Percentiles rank a stretch among this genome's conserved stretches.
These are phyloP conservation scores for Agrocybe pediades DNA, from an alignment of 768 basidiomycete species.

Conservation along the genomic window DNA sequence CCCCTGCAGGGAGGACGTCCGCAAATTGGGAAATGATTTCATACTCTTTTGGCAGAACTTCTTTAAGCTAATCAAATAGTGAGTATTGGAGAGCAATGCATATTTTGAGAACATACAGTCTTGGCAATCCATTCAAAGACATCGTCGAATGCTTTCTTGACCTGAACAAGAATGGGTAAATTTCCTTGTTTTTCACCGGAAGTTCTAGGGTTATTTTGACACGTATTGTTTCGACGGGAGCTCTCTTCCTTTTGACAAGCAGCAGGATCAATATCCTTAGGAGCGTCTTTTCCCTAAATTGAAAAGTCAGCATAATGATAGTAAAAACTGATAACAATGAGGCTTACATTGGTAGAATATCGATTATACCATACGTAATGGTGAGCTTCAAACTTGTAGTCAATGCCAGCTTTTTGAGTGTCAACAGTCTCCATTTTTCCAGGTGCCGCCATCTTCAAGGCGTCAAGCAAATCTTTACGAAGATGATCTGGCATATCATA, in stretches of 20 bases:
- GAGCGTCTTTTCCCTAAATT: neutral
- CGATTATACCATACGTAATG: conserved; percentile 13
- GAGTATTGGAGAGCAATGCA: neutral
- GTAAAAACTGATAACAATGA: too few species aligned
- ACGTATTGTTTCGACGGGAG: neutral
- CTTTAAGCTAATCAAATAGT: conserved; percentile 14
- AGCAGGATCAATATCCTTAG: neutral
- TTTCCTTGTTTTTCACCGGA: neutral
- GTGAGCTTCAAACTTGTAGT: neutral
- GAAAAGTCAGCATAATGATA: too few species aligned
- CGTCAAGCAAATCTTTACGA: neutral
- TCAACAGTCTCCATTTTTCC: neutral
- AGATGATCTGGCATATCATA: neutral
- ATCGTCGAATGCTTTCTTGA: neutral
- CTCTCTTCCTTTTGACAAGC: neutral
- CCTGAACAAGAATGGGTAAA: neutral
- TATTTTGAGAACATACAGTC: neutral
- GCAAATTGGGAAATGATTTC: conserved; percentile 14
- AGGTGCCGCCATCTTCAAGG: neutral
- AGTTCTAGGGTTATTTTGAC: neutral
- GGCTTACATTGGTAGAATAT: too few species aligned
- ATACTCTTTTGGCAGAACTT: conserved; percentile 19
- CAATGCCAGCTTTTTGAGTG: neutral
- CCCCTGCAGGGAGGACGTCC: conserved; percentile 20
- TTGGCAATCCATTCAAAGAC: neutral